Evolutionary conservation across 208 protist species (phyloP), one percentile per base, ranked within the genome.

Genomic region (Endotrypanum monterogeii): DNA sequence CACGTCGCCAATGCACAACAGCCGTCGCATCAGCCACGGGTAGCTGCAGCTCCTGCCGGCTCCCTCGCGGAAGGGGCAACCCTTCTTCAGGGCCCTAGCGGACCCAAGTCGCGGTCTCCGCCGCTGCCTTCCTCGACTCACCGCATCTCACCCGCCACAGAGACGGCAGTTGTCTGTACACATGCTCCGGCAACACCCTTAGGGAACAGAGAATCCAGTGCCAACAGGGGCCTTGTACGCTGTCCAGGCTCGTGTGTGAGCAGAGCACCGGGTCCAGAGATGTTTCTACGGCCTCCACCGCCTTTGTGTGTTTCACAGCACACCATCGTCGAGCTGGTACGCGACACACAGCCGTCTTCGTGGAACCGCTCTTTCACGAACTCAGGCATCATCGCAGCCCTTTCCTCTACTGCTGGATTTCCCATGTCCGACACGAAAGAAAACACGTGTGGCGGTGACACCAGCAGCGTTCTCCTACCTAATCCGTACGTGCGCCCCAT

Each of bases 281-380:
- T 44, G 25, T 44, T 62, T 28, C 76, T 32, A 12, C 44, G 61
- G 23, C 14, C 69, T n/a, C 50, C 62, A 28, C 68, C 69, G 20
- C 68, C 69, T 0, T 5, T 58, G 39, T 39, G 62, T 39, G 63
- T 80, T 54, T 58, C n/a, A 30, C 68, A 67, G 18, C 75, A 80
- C 52, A 58, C 67, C n/a, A 74, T 80, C 32, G 44, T 39, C 8
- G 75, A 80, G 50, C 32, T 80, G 2, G 69, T 80, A 30, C 66
- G 62, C 51, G 54, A 67, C 39, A 5, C 54, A 23, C 62, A 35
- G 58, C 54, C 69, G 8, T 37, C 30, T 30, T 51, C 62, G n/a
- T 70, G 62, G 37, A 70, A 67, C 30, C 44, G 44, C 28, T 51
- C 61, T 50, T 35, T 69, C 44, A 71, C 2, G 39, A 41, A 1